Base-by-base conservation (phyloP, 306 rosid species). In the Pyrus bretschneideri region DNA sequence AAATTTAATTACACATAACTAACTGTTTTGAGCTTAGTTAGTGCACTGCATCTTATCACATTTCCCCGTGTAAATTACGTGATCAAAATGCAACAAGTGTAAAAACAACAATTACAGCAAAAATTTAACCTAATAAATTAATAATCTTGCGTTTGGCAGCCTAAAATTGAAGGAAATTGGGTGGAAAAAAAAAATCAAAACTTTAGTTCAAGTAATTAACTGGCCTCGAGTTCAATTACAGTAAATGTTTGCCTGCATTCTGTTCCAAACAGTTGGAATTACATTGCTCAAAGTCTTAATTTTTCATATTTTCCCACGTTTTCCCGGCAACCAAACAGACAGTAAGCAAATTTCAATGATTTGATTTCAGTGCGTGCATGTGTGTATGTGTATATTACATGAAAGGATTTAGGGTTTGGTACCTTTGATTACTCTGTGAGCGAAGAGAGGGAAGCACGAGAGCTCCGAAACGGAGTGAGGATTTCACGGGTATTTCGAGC, bases 391-490 rank as follows among this genome's bases (percentile, higher is more conserved):
- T 40, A 40, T 11, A 40, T 40, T 40, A 35, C 45, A 40, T 40
- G 3, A 40, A 40, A 12, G 70, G 77, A 55, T 70, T 79, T n/a
- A 17, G 78, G 55, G 55, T 27, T 71, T 21, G 42, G 62, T 45
- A 74, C 86, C 86, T 83, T 74, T 9, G 45, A 40, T 64, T 71
- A 15, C 67, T 52, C 5, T 9, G 40, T 14, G 21, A 38, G 31
- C 52, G 23, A 35, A 6, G 40, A 35, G 40, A 40, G 45, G 45
- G 45, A 9, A 31, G 66, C 11, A 62, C 12, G n/a, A 21, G 21
- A 40, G 57, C 64, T 52, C n/a, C 5, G 42, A 38, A 18, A 54
- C 46, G 27, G 63, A 58, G 30, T 22, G 10, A 9, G 63, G 73
- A 35, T 64, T 72, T 71, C 45, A 35, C 76, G 66, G 64, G 31